Base-by-base conservation (phyloP, 2,329 filamentous ascomycete genomes). In the Penicillium aurantiogriseum region DNA sequence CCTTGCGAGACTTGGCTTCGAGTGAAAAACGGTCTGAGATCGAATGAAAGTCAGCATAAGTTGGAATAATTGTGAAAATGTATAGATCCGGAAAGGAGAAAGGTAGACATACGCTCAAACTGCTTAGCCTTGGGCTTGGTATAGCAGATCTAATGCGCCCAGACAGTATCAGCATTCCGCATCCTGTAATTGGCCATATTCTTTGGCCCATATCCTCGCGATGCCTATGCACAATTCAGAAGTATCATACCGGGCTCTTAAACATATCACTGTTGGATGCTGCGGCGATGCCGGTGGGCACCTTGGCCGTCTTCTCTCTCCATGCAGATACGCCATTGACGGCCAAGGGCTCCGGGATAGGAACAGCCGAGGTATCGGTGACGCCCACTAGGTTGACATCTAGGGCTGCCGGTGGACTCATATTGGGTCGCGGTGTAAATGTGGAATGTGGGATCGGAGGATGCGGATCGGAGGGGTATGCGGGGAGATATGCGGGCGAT, bases 221-320 rank as follows among this genome's bases (percentile, higher is more conserved):
- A 45, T 29, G 8, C 9, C 35, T 15, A 43, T 25, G 31, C 21
- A 13, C 11, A 21, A 21, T 54, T 13, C 5, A 21, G 33, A 70
- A n/a, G n/a, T 46, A 47, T 54, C 83, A 67, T 74, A 90, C 87
- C 54, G 85, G 81, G 51, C 86, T 86, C 76, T 94, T 94, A 77
- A 95, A 97, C 80, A 89, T 86, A 67, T 92, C 88, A 73, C 90
- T 90, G 74, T 88, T 87, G 2, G 89, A 88, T 50, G 84, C 82
- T 10, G 91, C 90, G 33, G 92, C 93, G 46, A 91, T 84, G 38
- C 89, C 89, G 19, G 87, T 90, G 61, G 89, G 81, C 39, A 94
- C 80, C 67, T 85, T 86, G 3, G 88, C 88, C 50, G 61, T 64
- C n/a, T 88, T 90, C 60, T 82, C 83, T 48, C 93, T 84, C 64